Conservation (phyloP, 306 rosid genomes). For the Ceratonia siliqua region DNA sequence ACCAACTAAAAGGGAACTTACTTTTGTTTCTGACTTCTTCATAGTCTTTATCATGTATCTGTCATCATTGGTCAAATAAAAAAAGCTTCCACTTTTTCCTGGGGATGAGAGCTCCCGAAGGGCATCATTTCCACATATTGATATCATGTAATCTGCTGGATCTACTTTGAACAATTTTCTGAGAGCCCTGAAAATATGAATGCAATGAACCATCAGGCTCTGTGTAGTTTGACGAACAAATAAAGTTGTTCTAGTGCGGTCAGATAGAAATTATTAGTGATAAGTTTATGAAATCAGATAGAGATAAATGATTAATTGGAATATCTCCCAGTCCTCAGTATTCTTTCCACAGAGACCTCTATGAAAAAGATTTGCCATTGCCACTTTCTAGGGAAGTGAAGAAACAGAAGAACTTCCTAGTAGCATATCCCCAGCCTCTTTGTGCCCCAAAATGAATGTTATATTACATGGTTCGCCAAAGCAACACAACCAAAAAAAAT, state of each 20-base stretch:
- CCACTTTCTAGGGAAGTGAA: constrained; percentile 12
- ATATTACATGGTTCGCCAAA: constrained; percentile 22
- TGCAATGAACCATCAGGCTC: constrained; percentile 30
- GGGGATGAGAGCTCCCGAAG: constrained; percentile 95
- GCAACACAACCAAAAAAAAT: background rate
- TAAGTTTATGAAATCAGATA: background rate
- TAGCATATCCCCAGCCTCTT: constrained; percentile 2
- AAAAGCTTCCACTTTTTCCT: constrained; percentile 97
- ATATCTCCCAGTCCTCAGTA: background rate
- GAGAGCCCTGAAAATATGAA: constrained; percentile 70
- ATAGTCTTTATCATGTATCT: constrained; percentile 96
- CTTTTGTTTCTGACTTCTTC: constrained; percentile 96
- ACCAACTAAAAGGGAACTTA: constrained; percentile 42
- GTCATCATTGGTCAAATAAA: constrained; percentile 87
- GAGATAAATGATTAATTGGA: background rate
- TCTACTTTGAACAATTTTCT: constrained; percentile 94
- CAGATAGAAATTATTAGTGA: constrained; percentile 8
- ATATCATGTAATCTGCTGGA: constrained; percentile 97
- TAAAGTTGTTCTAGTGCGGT: background rate
- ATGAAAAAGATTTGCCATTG: background rate
- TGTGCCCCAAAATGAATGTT: constrained; percentile 18
- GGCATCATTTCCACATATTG: constrained; percentile 92
- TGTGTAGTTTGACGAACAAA: background rate
- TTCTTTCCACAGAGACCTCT: background rate
- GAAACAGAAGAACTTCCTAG: constrained; percentile 7